These are phyloP conservation scores for Teunomyces panamensis DNA, from an alignment of 805 yeast species.

Conservation along the genomic window DNA sequence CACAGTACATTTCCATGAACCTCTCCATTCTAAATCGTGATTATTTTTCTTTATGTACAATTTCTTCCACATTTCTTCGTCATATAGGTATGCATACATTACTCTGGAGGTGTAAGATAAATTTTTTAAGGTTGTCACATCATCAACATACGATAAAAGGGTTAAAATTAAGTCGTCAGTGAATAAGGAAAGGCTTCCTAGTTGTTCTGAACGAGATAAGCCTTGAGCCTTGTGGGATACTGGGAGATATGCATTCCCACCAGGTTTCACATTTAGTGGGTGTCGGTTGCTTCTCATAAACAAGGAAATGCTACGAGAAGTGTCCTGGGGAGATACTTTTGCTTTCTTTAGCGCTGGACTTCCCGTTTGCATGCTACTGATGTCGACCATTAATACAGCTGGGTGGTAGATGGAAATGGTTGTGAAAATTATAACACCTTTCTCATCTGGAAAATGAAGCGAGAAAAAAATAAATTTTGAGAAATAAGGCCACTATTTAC, in stretches of 20 bases:
- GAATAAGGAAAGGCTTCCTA: slow-evolving; percentile 54
- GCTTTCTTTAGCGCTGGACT: slow-evolving; percentile 4
- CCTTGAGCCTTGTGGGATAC: slow-evolving; percentile 12
- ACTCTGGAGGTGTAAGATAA: slow-evolving; percentile 62
- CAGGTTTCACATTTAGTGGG: slow-evolving; percentile 72
- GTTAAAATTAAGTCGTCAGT: slow-evolving; percentile 64
- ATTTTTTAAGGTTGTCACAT: slow-evolving; percentile 45
- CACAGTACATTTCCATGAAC: slow-evolving; percentile 76
- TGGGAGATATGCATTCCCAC: slow-evolving; percentile 59
- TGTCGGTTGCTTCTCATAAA: slow-evolving; percentile 44
- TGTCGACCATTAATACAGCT: background rate
- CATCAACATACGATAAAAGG: slow-evolving; percentile 48
- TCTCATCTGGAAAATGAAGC: background rate
- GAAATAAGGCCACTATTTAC: background rate
- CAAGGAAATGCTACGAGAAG: slow-evolving; percentile 13
- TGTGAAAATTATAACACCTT: background rate
- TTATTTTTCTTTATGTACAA: slow-evolving; percentile 35
- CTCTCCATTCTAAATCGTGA: slow-evolving; percentile 52
- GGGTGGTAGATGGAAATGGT: background rate
- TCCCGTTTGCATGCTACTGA: background rate
- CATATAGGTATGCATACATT: slow-evolving; percentile 67
- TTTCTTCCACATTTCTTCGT: slow-evolving; percentile 81
- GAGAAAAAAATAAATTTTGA: background rate
- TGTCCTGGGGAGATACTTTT: slow-evolving; percentile 3
- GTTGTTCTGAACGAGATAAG: slow-evolving; percentile 24